Evolutionary conservation across 2,329 filamentous ascomycete species (phyloP), one percentile per base, ranked within the genome.

Genomic region (Basipetospora chlamydospora): DNA sequence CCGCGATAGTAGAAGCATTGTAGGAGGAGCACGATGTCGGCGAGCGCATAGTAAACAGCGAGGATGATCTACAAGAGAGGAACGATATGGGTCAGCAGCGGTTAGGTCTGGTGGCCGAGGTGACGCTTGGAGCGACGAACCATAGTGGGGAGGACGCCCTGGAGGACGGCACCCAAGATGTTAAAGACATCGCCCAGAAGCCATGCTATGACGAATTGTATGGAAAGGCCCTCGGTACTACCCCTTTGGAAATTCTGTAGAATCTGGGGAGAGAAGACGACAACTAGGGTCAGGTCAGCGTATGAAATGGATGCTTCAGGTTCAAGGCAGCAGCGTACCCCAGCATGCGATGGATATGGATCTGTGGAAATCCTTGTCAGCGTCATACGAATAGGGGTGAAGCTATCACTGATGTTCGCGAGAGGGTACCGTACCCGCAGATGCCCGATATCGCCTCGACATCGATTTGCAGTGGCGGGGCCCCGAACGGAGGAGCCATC

Each of bases 1-100:
- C 87, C 87, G 36, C 83, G 77, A 57, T 98, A 98, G 63, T 93
- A 96, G 63, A 96, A 93, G 57, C 84, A 93, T 59, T 98, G 90
- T 1, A 66, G 69, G 0, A 96, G 64, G 2, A 98, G 67, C 2
- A 96, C 85, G 28, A 95, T 72, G 51, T 96, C 88, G 42, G 86
- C 86, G 26, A 93, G 68, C 12, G 87, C 92, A 54, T 96, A 94
- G 57, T 94, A 94, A 12, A 94, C 71, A 10, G 87, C 87, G n/a
- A 95, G 66, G 37, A 94, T 93, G 43, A 84, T 78, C 74, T 77
- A 42, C 36, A 32, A 42, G 6, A 16, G 15, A 33, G 30, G 10
- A 30, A 17, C 23, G 16, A 21, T 20, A 6, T 25, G 9, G 6
- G n/a, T n/a, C n/a, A n/a, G n/a, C n/a, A n/a, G n/a, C n/a, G n/a